These are phyloP conservation scores for Rhodotorula sp. DNA, from an alignment of 1,284 basidiomycete species.

Conservation along the genomic window DNA sequence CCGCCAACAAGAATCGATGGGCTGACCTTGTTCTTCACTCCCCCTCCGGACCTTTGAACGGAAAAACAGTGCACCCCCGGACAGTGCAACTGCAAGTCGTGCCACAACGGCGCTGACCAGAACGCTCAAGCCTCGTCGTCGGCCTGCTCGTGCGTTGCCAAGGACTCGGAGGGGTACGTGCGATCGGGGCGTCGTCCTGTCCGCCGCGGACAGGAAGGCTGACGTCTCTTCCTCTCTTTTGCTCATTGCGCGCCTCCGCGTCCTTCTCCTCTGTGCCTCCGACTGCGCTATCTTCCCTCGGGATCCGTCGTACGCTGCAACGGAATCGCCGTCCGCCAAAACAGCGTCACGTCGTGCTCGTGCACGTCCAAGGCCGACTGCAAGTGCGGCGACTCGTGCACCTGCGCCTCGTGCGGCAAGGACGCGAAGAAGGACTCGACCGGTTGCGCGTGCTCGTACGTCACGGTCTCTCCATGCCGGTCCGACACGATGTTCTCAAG, in stretches of 20 bases:
- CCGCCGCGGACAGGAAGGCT: too few species aligned
- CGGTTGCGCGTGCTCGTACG: neutral
- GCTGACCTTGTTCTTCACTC: too few species aligned
- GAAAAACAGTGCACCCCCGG: conserved; percentile 14
- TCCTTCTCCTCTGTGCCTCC: too few species aligned
- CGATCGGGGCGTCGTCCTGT: too few species aligned
- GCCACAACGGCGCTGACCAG: conserved; percentile 27
- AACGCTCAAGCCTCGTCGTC: conserved; percentile 5
- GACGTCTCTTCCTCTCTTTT: too few species aligned
- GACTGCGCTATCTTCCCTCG: too few species aligned
- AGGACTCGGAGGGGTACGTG: conserved; percentile 16
- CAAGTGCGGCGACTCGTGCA: conserved; percentile 18
- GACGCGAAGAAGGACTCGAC: neutral
- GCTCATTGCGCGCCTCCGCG: too few species aligned
- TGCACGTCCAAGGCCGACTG: conserved; percentile 9
- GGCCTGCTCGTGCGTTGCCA: conserved; percentile 14
- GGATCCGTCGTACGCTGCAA: neutral
- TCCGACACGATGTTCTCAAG: too few species aligned
- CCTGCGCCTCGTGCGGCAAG: conserved; percentile 18
- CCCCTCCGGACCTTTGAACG: too few species aligned
- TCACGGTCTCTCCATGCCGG: neutral
- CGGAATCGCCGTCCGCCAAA: too few species aligned
- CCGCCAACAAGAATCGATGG: too few species aligned
- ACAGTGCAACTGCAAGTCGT: conserved; percentile 17
- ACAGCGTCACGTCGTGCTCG: conserved; percentile 7